A percentile compares a stretch with the other conserved stretches of the same genome.
These are phyloP conservation scores for Teunomyces cretensis DNA, from an alignment of 805 yeast species.

Conservation along the genomic window DNA sequence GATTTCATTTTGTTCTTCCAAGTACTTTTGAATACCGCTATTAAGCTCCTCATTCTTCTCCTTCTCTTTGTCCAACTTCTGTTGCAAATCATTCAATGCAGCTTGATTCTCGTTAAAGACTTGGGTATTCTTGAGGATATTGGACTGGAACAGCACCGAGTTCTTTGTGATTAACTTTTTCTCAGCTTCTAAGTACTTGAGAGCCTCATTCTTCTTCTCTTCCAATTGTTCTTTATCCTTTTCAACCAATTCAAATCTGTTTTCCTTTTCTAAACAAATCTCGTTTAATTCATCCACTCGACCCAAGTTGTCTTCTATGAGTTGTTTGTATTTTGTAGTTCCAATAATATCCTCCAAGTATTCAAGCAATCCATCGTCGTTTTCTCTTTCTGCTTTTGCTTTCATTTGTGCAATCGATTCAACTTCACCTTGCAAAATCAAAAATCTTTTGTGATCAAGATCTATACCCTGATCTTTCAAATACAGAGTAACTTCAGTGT, in stretches of 20 bases:
- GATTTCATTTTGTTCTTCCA: conserved; percentile 24
- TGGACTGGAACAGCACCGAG: conserved; percentile 57
- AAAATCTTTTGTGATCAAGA: conserved; percentile 88
- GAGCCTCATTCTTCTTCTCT: conserved; percentile 71
- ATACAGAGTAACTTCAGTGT: conserved; percentile 73
- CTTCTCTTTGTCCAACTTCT: conserved; percentile 44
- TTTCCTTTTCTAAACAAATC: conserved; percentile 75
- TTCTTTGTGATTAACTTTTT: conserved; percentile 54
- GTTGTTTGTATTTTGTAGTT: conserved; percentile 76
- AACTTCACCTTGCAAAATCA: conserved; percentile 96
- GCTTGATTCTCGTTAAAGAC: conserved; percentile 39
- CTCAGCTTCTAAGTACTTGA: conserved; percentile 63
- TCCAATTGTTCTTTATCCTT: conserved; percentile 64
- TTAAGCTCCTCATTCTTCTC: conserved; percentile 38
- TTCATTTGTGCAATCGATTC: conserved; percentile 99
- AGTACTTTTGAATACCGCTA: conserved; percentile 32
- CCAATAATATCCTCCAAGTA: conserved; percentile 97
- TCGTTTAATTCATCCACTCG: conserved; percentile 77
- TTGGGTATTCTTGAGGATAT: conserved; percentile 39
- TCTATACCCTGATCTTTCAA: conserved; percentile 85
- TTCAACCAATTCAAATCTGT: conserved; percentile 75
- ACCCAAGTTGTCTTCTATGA: conserved; percentile 63
- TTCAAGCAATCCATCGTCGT: conserved; percentile 91
- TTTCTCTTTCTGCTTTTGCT: conserved; percentile 89
- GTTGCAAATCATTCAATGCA: conserved; percentile 39